phyloP scores from a whole-genome alignment of 148 eudicot species.

The Fagopyrum tataricum region DNA sequence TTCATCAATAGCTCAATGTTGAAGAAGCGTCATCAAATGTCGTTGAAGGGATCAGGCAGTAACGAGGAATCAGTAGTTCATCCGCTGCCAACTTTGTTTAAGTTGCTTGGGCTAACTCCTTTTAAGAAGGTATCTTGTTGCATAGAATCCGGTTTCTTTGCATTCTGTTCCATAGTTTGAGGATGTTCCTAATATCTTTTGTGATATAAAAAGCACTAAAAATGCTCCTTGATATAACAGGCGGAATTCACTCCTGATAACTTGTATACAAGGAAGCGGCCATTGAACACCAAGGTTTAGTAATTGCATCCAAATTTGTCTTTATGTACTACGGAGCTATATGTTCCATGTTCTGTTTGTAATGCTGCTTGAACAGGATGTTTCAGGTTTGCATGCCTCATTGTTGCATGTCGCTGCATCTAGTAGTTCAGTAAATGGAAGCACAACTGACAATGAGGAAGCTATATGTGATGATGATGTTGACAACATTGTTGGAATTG shows the following conservation, averaged over 20 bases:
- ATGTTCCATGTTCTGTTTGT: constrained; percentile 9
- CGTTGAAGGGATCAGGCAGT: constrained; percentile 52
- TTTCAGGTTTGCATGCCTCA: constrained; percentile 39
- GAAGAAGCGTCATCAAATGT: constrained; percentile 53
- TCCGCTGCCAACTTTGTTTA: constrained; percentile 77
- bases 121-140: constrained; percentile 58
- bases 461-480: constrained; percentile 78
- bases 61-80: constrained; percentile 64
- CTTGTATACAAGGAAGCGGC: constrained; percentile 67
- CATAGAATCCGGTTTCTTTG: neutral
- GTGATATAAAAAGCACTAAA: neutral
- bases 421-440: constrained; percentile 34
- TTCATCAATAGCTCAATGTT: constrained; percentile 79
- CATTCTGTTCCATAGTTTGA: neutral
- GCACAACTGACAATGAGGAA: constrained; percentile 58
- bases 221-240: constrained; percentile 26
- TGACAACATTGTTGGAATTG: constrained; percentile 85
- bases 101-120: constrained; percentile 66
- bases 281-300: constrained; percentile 57
- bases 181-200: neutral
- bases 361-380: constrained; percentile 44
- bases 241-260: constrained; percentile 89
- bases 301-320: constrained; percentile 4
- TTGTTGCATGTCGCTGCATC: constrained; percentile 33
- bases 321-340: neutral